Evolutionary conservation across 805 yeast species (phyloP), one percentile per base, ranked within the genome.

Genomic region (Brettanomyces custersianus): DNA sequence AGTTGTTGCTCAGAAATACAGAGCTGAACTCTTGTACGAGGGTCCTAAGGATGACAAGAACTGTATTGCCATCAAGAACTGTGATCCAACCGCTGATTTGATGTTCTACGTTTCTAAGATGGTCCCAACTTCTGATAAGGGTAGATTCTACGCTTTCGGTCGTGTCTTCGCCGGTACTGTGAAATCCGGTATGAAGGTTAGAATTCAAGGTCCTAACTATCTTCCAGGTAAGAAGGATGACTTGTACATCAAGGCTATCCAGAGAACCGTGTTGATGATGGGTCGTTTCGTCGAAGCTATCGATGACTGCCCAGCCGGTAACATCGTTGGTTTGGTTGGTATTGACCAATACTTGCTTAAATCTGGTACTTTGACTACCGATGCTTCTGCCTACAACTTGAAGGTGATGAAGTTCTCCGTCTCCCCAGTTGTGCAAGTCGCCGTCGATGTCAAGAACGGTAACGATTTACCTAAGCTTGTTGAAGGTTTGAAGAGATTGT

Each of bases 101-200:
- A 90, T 90, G 98, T 79, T 90, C 65, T 90, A 90, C 87, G 92
- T 90, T 63, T 92, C 97, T 72, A 90, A 90, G 95, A 90, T 90
- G 98, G 97, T 90, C 56, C 98, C 98, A 72, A 90, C 98, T 66
- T 90, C 97, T 57, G 98, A 90, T 72, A 92, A 90, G 79, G 98
- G 98, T 80, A 87, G 98, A 77, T 90, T 90, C 95, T 90, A 87
- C 82, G 98, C 98, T 64, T 92, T 90, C 76, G 98, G 98, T 72
- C 92, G 98, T 80, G 97, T 90, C 66, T 90, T 90, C 77, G 84
- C 97, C 57, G 98, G 98, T 87, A 90, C 97, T 62, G 96, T 92
- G 62, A 84, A 72, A 68, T 85, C 96, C 59, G 98, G 98, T 73
- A 86, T 81, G 80, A 90, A 90, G 85, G 95, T 90, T 63, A 85